Percentiles rank a stretch among this genome's conserved stretches.
Evolutionary conservation across 177 flowering plant genomes (phyloP).

Genomic region (Telopea speciosissima): DNA sequence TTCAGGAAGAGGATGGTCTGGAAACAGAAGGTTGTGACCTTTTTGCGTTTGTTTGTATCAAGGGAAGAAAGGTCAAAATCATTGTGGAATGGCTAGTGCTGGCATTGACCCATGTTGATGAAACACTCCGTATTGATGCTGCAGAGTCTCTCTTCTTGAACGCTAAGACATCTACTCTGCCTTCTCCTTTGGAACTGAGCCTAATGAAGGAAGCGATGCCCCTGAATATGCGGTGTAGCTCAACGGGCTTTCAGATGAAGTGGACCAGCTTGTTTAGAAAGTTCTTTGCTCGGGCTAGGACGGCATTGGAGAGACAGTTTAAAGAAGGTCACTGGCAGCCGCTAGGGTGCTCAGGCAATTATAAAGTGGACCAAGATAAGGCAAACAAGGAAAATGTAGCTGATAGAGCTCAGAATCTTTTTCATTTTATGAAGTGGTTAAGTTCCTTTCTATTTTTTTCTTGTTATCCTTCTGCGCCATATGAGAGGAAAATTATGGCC

Average conservation of each 20-base stretch:
- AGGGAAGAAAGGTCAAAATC: slow-evolving; percentile 53
- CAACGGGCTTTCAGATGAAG: slow-evolving; percentile 97
- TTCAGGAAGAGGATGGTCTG: slow-evolving; percentile 14
- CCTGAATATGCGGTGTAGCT: slow-evolving; percentile 89
- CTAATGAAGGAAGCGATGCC: slow-evolving; percentile 80
- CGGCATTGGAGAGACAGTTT: slow-evolving; percentile 84
- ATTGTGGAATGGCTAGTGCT: slow-evolving; percentile 64
- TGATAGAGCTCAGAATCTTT: slow-evolving; percentile 56
- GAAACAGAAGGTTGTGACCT: slow-evolving; percentile 15
- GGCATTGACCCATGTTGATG: slow-evolving; percentile 88
- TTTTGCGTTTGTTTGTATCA: slow-evolving; percentile 49
- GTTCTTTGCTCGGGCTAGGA: slow-evolving; percentile 84
- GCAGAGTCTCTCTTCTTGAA: slow-evolving; percentile 86
- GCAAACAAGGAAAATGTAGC: slow-evolving; percentile 20
- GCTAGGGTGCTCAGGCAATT: slow-evolving; percentile 10
- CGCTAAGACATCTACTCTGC: slow-evolving; percentile 84
- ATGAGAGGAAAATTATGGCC: slow-evolving; percentile 94
- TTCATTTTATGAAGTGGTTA: slow-evolving; percentile 83
- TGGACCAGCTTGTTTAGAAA: slow-evolving; percentile 90
- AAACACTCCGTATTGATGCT: slow-evolving; percentile 91
- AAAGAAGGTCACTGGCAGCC: slow-evolving; percentile 74
- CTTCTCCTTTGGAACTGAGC: slow-evolving; percentile 79
- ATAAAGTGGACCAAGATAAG: slow-evolving; percentile 13
- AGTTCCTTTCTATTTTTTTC: slow-evolving; percentile 83
- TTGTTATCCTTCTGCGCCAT: slow-evolving; percentile 99